Base-by-base conservation (phyloP, 164 flowering plant species). In the Magnolia changhungtana region DNA sequence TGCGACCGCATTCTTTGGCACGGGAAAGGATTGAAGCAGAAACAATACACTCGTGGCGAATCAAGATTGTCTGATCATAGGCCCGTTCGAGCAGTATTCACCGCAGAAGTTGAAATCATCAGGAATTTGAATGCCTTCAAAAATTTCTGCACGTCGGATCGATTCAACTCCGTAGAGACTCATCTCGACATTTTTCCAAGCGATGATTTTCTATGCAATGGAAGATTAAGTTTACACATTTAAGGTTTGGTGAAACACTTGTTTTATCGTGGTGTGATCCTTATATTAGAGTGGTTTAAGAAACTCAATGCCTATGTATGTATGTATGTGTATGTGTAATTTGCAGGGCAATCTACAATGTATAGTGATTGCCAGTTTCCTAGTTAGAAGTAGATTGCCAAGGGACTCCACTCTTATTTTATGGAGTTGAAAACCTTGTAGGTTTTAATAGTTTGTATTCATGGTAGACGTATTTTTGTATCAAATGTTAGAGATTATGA, bases 1-100 rank as follows among this genome's bases (percentile, higher is more conserved):
- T 92, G 98, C 80, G 97, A 92, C 72, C 86, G 97, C 73, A 94
- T 94, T 61, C 78, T 94, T 61, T 92, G 96, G 97, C 77, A 86
- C 69, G 98, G 97, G 27, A 88, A 92, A 82, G 96, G 91, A 63
- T 83, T 90, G 78, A 83, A 84, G 82, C 97, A 92, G 69, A 84
- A 87, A 9, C 83, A 85, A 45, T 94, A 94, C 78, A 74, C 83
- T 55, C 87, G 98, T 31, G 89, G 90, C 29, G 97, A 94, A 80
- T 89, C 87, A 59, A 89, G 85, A 84, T 90, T 92, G 75, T 92
- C 94, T 0, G 98, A 94, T 81, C 97, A 94, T 70, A 81, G 96
- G 37, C 97, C 98, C 0, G 98, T 94, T 72, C 89, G 89, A 72
- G 94, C 97, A 45, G 85, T 90, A 29, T 94, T 92, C 85, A 84